Base-by-base conservation (phyloP, 495 filamentous ascomycete species). In the Echria macrotheca region DNA sequence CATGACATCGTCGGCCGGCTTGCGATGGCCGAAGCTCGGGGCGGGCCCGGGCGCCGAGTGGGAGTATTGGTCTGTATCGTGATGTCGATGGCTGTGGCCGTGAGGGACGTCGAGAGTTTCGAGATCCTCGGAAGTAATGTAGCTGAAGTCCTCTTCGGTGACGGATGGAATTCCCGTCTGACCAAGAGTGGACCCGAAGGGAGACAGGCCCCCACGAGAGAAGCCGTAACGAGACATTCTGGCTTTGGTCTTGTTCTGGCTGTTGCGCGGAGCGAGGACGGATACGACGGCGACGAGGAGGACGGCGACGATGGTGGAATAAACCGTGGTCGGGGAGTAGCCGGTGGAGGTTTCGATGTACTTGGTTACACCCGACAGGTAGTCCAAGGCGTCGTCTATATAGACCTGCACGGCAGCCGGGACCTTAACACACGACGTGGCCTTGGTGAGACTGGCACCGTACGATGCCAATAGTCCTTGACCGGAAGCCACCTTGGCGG, bases 91-190 rank as follows among this genome's bases (percentile, higher is more conserved):
- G 44, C 56, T 44, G 65, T 69, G 36, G 9, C 59, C 52, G 28
- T 69, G 63, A 23, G 62, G 71, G 44, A 45, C 32, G 33, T 58
- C 52, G 36, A 57, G 7, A 22, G 49, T 67, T 42, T 78, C 72
- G 39, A 84, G 69, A 49, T 89, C 85, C 44, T 83, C 81, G 7
- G 80, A 78, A 8, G 82, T 85, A 63, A 93, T 85, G 69, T 96
- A 95, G 57, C 78, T 81, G 66, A 83, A 95, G 59, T 91, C 86
- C 9, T 76, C 78, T 42, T 91, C 87, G 61, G 77, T 84, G 53
- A 93, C 82, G 51, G 82, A 69, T 7, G 83, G 81, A 15, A 68
- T 62, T 47, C 61, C 65, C 14, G 63, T 64, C 10, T 61, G 64
- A 52, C 61, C 69, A 64, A 73, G 63, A 28, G 74, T 71, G 36